Evolutionary conservation across 352 stramenopile species (phyloP).

Genomic region (Phytopythium boreale): DNA sequence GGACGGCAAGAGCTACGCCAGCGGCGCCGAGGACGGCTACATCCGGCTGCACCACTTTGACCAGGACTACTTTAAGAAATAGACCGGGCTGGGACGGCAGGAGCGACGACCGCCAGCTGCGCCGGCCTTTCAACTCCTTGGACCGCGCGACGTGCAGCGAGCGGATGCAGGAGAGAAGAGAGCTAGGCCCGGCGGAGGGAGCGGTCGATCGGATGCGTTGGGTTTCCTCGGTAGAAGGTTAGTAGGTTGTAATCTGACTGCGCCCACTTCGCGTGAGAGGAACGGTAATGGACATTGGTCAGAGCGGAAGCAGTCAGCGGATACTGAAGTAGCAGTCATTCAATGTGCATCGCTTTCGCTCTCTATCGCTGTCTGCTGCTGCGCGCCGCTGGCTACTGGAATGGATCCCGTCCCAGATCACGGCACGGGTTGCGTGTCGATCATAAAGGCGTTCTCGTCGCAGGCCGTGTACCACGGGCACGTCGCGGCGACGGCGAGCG

Average conservation of each 20-base stretch:
- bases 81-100: background rate
- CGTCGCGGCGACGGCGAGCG: conserved; percentile 14
- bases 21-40: conserved; percentile 98
- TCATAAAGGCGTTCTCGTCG: conserved; percentile 7
- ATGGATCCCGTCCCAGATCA: background rate
- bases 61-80: conserved; percentile 94
- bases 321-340: background rate
- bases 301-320: background rate
- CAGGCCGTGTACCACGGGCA: conserved; percentile 21
- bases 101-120: background rate
- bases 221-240: conserved; percentile 1
- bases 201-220: background rate
- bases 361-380: background rate
- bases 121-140: too few species aligned
- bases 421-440: background rate
- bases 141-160: too few species aligned
- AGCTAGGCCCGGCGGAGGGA: background rate
- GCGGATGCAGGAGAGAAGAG: background rate
- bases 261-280: background rate
- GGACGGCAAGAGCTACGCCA: conserved; percentile 98
- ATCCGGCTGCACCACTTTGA: conserved; percentile 98
- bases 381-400: too few species aligned
- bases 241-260: background rate
- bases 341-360: too few species aligned
- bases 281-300: background rate